A percentile compares a stretch with the other conserved stretches of the same genome.
Conservation (phyloP, 1,284 basidiomycete genomes). For the Veloboletus limbatus region DNA sequence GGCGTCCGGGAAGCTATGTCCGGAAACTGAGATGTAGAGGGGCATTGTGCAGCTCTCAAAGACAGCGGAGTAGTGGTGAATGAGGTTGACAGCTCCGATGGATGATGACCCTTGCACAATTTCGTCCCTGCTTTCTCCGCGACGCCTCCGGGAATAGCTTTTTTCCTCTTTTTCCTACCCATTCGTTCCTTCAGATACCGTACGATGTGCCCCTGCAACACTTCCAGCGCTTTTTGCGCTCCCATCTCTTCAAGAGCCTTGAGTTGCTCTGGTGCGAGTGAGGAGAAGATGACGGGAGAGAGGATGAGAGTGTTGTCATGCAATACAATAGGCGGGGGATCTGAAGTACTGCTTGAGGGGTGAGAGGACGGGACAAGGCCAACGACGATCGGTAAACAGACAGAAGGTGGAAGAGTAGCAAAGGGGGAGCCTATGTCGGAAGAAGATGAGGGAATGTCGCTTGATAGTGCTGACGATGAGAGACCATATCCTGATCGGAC, state of each 20-base stretch:
- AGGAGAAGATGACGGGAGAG: constrained; percentile 81
- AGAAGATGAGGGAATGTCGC: constrained; percentile 17
- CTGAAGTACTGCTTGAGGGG: constrained; percentile 43
- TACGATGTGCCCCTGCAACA: constrained; percentile 83
- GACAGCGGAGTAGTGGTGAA: constrained; percentile 43
- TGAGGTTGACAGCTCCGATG: constrained; percentile 26
- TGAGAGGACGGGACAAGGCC: constrained; percentile 51
- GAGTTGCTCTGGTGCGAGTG: constrained; percentile 71
- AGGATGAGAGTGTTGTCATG: constrained; percentile 84
- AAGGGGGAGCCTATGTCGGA: constrained; percentile 18
- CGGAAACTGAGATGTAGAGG: neutral
- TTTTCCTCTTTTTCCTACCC: constrained; percentile 35
- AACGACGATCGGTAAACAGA: constrained; percentile 60
- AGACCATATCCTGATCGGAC: constrained; percentile 6
- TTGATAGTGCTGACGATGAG: constrained; percentile 7
- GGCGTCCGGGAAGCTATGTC: constrained; percentile 1
- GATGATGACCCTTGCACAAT: constrained; percentile 1
- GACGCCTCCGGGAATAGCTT: constrained; percentile 1
- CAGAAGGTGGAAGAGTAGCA: constrained; percentile 27
- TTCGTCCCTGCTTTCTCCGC: constrained; percentile 18
- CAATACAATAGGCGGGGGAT: constrained; percentile 70
- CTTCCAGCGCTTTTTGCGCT: constrained; percentile 78
- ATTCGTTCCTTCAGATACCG: constrained; percentile 81
- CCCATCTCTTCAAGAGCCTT: constrained; percentile 77
- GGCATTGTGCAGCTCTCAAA: constrained; percentile 22